A percentile compares a stretch with the other conserved stretches of the same genome.
Conservation (phyloP, 208 protist species). For the Sergeia podlipaevii region DNA sequence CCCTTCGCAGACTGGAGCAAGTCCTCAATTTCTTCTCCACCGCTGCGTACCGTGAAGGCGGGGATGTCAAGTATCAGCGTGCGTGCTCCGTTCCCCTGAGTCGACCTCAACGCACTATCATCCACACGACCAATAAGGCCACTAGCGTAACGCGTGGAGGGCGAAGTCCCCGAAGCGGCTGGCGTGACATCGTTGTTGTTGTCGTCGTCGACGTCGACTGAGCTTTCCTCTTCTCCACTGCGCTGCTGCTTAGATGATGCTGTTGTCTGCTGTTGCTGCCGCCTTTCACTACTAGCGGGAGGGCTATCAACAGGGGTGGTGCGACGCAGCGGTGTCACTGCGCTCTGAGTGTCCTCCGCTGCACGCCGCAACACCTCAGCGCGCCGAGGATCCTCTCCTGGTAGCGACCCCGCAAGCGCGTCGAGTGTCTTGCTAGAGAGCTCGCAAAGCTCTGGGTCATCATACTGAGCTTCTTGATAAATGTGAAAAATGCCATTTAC, state of each 20-base stretch:
- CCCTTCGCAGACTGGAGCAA: conserved; percentile 78
- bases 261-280: too few relatives aligned
- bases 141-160: conserved; percentile 12
- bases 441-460: conserved; percentile 76
- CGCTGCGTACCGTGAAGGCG: conserved; percentile 47
- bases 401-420: conserved; percentile 37
- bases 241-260: conserved; percentile 8
- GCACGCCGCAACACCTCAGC: conserved; percentile 17
- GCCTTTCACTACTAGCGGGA: too few relatives aligned
- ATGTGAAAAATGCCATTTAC: conserved; percentile 53
- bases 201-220: background rate
- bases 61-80: conserved; percentile 75
- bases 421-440: conserved; percentile 43
- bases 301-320: conserved; percentile 3
- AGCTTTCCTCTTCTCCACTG: background rate
- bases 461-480: conserved; percentile 69
- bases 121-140: conserved; percentile 9
- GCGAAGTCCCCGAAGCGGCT: conserved; percentile 12
- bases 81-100: conserved; percentile 44
- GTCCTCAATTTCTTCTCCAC: conserved; percentile 61
- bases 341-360: conserved; percentile 14
- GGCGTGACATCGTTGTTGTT: conserved; percentile 1
- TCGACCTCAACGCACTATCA: too few relatives aligned
- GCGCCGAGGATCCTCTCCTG: conserved; percentile 42
- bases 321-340: background rate